Conservation (phyloP, 2,329 filamentous ascomycete species). For the Graphiopsis chlorocephala region DNA sequence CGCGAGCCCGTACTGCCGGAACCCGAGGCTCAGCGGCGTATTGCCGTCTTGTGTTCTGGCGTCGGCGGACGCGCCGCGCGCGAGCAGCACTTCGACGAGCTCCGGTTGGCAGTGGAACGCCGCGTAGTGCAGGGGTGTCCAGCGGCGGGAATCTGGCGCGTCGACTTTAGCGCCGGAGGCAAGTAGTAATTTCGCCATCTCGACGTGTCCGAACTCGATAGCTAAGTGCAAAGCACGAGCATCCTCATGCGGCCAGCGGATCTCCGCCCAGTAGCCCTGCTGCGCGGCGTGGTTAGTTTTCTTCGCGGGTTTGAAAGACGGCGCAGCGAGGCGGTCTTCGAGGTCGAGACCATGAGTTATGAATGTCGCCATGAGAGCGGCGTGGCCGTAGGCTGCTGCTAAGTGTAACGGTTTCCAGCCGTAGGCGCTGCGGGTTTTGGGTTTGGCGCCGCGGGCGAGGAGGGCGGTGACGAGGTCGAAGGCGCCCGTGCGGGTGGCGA, state of each 20-base stretch:
- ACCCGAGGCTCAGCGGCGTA: slow-evolving; percentile 20
- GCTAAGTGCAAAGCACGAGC: slow-evolving; percentile 22
- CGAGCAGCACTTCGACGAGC: slow-evolving; percentile 20
- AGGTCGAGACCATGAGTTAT: slow-evolving; percentile 20
- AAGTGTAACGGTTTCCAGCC: slow-evolving; percentile 24
- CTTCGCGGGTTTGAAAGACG: slow-evolving; percentile 23
- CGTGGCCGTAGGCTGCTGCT: slow-evolving; percentile 24
- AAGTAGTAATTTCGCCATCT: slow-evolving; percentile 21
- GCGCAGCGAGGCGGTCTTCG: slow-evolving; percentile 20
- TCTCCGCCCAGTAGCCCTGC: slow-evolving; percentile 22
- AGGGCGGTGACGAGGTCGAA: slow-evolving; percentile 16
- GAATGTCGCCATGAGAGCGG: slow-evolving; percentile 17
- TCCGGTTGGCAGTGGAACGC: slow-evolving; percentile 21
- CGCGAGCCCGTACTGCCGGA: slow-evolving; percentile 17
- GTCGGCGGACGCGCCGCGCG: slow-evolving; percentile 5
- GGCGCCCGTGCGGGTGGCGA: slow-evolving; percentile 22
- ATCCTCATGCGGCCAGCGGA: slow-evolving; percentile 23
- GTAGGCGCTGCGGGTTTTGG: slow-evolving; percentile 18
- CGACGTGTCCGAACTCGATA: slow-evolving; percentile 23
- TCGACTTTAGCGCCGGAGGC: slow-evolving; percentile 21
- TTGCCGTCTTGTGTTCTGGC: slow-evolving; percentile 20
- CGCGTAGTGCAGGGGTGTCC: slow-evolving; percentile 24
- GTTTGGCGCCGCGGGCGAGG: slow-evolving; percentile 19
- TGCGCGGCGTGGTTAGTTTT: slow-evolving; percentile 20
- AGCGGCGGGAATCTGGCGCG: slow-evolving; percentile 18